Conservation (phyloP, 768 basidiomycete species). For the Termitomyces bulborhizus region DNA sequence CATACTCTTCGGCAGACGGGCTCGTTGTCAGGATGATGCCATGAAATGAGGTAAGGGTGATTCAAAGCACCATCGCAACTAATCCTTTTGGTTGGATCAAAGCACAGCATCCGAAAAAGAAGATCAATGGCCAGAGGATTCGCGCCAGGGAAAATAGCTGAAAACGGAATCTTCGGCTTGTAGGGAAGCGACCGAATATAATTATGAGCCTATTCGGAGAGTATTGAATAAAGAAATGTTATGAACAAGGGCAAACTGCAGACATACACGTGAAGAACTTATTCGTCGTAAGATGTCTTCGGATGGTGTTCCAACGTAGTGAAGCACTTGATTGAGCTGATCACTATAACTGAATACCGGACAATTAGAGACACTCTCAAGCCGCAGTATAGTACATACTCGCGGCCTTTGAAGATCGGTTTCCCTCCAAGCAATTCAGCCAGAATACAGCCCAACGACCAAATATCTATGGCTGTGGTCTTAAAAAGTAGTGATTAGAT, state of each 20-base stretch:
- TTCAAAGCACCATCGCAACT: constrained; percentile 93
- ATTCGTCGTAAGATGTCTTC: constrained; percentile 95
- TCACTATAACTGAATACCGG: constrained; percentile 75
- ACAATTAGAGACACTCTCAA: constrained; percentile 3
- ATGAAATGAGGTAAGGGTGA: constrained; percentile 91
- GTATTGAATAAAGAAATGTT: neutral
- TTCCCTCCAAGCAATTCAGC: constrained; percentile 91
- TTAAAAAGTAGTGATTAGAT: constrained; percentile 22
- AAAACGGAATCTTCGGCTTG: constrained; percentile 90
- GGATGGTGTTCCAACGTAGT: constrained; percentile 93
- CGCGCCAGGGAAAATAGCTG: constrained; percentile 89
- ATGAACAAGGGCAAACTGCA: neutral
- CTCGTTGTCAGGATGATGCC: constrained; percentile 97
- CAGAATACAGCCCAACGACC: constrained; percentile 94
- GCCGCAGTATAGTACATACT: constrained; percentile 45
- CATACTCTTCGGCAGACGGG: constrained; percentile 73
- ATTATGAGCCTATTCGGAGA: constrained; percentile 73
- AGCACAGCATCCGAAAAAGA: constrained; percentile 84
- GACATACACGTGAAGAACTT: constrained; percentile 82
- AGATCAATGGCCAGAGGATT: constrained; percentile 94
- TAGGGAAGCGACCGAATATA: constrained; percentile 98
- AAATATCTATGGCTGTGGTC: constrained; percentile 93
- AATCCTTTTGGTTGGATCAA: constrained; percentile 96
- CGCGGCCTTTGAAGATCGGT: constrained; percentile 94
- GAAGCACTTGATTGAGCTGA: constrained; percentile 95